Percentiles rank a stretch among this genome's conserved stretches.
phyloP scores from a whole-genome alignment of 208 protist species.

The Crithidia expoeki region DNA sequence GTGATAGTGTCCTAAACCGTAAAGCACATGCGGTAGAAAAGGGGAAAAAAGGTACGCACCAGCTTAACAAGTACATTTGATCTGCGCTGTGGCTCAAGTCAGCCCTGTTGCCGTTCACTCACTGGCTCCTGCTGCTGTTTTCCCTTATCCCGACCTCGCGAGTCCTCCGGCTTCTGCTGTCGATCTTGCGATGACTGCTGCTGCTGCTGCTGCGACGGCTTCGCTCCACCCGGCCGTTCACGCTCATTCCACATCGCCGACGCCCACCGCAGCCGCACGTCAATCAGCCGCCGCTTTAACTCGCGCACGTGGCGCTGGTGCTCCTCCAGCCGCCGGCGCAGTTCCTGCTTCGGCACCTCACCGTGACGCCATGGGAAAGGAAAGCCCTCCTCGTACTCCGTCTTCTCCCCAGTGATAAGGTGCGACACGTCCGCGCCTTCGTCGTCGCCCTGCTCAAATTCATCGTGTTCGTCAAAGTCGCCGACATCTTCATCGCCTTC shows the following conservation, averaged over 20 bases:
- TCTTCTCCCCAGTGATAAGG: conserved; percentile 15
- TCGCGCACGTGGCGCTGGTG: conserved; percentile 22
- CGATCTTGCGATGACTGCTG: background rate
- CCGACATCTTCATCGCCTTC: background rate
- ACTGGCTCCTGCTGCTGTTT: background rate
- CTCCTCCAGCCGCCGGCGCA: conserved; percentile 19
- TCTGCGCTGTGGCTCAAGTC: too few species aligned
- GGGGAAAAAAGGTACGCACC: too few species aligned
- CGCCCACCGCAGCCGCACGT: conserved; percentile 19
- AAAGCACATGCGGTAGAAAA: too few species aligned
- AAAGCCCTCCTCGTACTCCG: conserved; percentile 16
- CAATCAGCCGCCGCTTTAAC: conserved; percentile 21
- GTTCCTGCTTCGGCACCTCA: conserved; percentile 12
- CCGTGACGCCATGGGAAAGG: conserved; percentile 24
- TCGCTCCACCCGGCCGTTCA: conserved; percentile 1
- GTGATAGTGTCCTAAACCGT: too few species aligned
- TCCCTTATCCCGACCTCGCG: background rate
- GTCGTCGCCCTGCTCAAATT: conserved; percentile 18
- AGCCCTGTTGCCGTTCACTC: background rate
- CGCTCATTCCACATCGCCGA: conserved; percentile 18
- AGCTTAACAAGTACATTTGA: too few species aligned
- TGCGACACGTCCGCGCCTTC: conserved; percentile 13
- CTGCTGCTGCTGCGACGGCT: background rate
- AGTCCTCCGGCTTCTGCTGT: background rate
- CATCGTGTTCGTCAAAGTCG: background rate